phyloP scores from a whole-genome alignment of 495 filamentous ascomycete species.

The Sordaria brevicollis region DNA sequence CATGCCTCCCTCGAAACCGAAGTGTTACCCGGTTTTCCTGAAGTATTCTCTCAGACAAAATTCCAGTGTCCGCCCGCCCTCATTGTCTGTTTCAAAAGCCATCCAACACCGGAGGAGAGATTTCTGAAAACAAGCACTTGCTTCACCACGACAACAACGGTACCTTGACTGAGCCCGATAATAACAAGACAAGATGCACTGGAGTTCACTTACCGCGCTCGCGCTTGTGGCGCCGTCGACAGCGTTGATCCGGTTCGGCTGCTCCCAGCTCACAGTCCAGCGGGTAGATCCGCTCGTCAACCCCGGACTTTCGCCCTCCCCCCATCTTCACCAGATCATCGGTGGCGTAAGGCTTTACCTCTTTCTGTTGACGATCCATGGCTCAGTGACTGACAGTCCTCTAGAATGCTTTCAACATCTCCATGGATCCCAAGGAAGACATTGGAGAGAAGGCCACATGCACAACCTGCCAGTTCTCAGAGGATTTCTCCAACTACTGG shows the following conservation, averaged over 20 bases:
- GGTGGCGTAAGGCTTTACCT: conserved; percentile 43
- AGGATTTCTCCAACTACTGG: conserved; percentile 37
- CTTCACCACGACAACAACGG: background rate
- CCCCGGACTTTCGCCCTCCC: conserved; percentile 25
- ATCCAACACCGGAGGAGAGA: background rate
- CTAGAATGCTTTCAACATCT: conserved; percentile 8
- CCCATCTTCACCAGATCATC: conserved; percentile 36
- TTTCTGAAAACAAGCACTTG: background rate
- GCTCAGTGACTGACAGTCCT: background rate
- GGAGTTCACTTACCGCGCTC: conserved; percentile 25
- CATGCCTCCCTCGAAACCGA: background rate
- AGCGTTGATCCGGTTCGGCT: conserved; percentile 34
- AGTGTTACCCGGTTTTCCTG: background rate
- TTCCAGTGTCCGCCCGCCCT: background rate
- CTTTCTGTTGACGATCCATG: conserved; percentile 6
- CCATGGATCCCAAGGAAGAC: conserved; percentile 27
- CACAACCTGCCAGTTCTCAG: conserved; percentile 29
- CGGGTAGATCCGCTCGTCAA: conserved; percentile 33
- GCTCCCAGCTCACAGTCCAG: conserved; percentile 35
- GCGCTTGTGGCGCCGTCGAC: conserved; percentile 32
- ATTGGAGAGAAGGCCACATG: conserved; percentile 25
- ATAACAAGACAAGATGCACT: conserved; percentile 22
- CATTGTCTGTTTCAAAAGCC: background rate
- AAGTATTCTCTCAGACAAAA: background rate
- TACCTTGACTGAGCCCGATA: background rate